Conservation (phyloP, 1,284 basidiomycete genomes). For the Anthracocystis walkeri region DNA sequence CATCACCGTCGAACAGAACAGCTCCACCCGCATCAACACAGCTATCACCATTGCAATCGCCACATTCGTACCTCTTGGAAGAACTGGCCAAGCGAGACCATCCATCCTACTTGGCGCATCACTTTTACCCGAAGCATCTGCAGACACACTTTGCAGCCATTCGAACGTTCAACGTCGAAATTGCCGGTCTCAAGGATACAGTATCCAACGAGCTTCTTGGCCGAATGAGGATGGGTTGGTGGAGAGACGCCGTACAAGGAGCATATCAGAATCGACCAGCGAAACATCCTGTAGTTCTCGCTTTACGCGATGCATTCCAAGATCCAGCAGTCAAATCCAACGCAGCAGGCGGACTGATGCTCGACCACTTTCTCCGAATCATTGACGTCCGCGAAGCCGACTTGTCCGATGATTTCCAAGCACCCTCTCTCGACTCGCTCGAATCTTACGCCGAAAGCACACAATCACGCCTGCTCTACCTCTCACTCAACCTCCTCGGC, state of each 20-base stretch:
- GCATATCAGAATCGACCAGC: conserved; percentile 62
- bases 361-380: conserved; percentile 66
- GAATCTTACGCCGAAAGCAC: conserved; percentile 65
- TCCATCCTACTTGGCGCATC: conserved; percentile 61
- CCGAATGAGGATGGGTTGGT: conserved; percentile 66
- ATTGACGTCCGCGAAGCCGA: conserved; percentile 66
- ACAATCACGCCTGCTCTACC: conserved; percentile 60
- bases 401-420: conserved; percentile 53
- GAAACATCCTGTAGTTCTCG: conserved; percentile 63
- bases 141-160: conserved; percentile 66
- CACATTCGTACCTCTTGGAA: conserved; percentile 30
- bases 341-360: conserved; percentile 56
- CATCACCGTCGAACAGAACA: conserved; percentile 12
- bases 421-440: conserved; percentile 59
- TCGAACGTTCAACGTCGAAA: conserved; percentile 64
- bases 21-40: conserved; percentile 38
- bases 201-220: conserved; percentile 67
- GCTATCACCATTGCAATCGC: conserved; percentile 45
- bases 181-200: conserved; percentile 61
- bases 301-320: conserved; percentile 60
- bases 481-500: conserved; percentile 61
- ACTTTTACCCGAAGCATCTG: conserved; percentile 59
- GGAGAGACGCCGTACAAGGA: conserved; percentile 64
- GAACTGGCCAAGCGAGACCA: conserved; percentile 55
- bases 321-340: conserved; percentile 55